phyloP scores from a whole-genome alignment of 805 yeast species.

The Metschnikowia amazonensis region DNA sequence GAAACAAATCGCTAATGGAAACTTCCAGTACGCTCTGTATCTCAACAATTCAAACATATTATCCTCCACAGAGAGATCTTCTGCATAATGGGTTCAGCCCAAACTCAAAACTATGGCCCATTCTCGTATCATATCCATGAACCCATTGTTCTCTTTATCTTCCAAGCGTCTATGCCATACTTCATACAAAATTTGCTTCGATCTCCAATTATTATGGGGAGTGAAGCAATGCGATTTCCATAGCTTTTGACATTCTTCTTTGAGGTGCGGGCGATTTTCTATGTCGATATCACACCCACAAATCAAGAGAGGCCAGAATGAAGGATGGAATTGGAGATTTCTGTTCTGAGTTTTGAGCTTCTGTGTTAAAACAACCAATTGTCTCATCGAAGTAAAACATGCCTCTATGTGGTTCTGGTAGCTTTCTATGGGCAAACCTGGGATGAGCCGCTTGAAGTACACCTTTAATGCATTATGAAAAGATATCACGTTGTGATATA shows the following conservation, averaged over 20 bases:
- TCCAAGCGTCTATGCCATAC: slow-evolving; percentile 44
- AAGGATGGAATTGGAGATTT: slow-evolving; percentile 31
- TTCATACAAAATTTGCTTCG: slow-evolving; percentile 51
- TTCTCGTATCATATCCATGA: slow-evolving; percentile 52
- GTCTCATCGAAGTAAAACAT: slow-evolving; percentile 34
- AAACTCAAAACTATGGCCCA: slow-evolving; percentile 47
- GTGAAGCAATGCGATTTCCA: slow-evolving; percentile 28
- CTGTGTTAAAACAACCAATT: slow-evolving; percentile 18
- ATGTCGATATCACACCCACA: slow-evolving; percentile 27
- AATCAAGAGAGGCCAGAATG: slow-evolving; percentile 48
- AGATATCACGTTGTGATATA: slow-evolving; percentile 34
- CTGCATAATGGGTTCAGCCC: slow-evolving; percentile 18
- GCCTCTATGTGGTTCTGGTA: slow-evolving; percentile 34
- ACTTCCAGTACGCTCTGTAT: slow-evolving; percentile 10
- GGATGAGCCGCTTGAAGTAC: slow-evolving; percentile 45
- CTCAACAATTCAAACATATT: not conserved
- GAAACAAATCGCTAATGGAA: slow-evolving; percentile 4
- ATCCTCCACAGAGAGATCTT: not conserved
- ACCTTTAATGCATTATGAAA: slow-evolving; percentile 44
- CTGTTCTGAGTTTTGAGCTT: slow-evolving; percentile 3
- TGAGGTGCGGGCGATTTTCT: slow-evolving; percentile 25
- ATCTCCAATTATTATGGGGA: slow-evolving; percentile 47
- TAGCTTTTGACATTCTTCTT: slow-evolving; percentile 29
- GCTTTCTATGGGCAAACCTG: slow-evolving; percentile 33
- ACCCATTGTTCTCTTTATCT: slow-evolving; percentile 35